Percentiles rank a stretch among this genome's conserved stretches.
Conservation (phyloP, 352 stramenopile species). For the Chrysophaeum taylorii region DNA sequence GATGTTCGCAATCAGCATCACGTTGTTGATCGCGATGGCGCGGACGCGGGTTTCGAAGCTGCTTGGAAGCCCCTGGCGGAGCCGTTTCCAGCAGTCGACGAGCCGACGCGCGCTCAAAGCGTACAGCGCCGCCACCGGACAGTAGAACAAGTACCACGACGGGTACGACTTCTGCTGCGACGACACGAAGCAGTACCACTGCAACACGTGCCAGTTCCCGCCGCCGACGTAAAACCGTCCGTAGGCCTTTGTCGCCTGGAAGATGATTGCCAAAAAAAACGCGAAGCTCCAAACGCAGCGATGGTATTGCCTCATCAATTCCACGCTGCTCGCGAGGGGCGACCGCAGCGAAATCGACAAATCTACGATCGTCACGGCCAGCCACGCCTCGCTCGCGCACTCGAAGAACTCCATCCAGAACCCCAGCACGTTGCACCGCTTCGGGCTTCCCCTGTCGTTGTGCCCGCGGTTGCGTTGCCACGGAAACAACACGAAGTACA, state of each 20-base stretch:
- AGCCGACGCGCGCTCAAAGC: too few species aligned
- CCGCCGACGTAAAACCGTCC: background rate
- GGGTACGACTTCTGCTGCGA: background rate
- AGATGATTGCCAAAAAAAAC: background rate
- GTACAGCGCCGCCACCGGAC: background rate
- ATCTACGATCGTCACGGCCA: background rate
- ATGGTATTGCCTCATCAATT: background rate
- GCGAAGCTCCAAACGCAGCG: background rate
- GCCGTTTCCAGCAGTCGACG: too few species aligned
- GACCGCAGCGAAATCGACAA: background rate
- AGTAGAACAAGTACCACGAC: background rate
- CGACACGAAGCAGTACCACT: background rate
- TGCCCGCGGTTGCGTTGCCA: background rate
- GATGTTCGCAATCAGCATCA: background rate
- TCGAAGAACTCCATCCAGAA: background rate
- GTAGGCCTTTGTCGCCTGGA: too few species aligned
- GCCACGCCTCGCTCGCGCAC: background rate
- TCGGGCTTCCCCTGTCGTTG: too few species aligned
- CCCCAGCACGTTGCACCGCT: background rate
- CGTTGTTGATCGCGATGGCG: background rate
- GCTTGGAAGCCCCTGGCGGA: too few species aligned
- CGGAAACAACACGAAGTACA: background rate
- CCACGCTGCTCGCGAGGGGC: background rate
- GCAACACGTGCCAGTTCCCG: background rate
- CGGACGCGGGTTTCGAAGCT: background rate